Evolutionary conservation across 2,329 filamentous ascomycete genomes (phyloP).

Genomic region (Ramularia endophylla): DNA sequence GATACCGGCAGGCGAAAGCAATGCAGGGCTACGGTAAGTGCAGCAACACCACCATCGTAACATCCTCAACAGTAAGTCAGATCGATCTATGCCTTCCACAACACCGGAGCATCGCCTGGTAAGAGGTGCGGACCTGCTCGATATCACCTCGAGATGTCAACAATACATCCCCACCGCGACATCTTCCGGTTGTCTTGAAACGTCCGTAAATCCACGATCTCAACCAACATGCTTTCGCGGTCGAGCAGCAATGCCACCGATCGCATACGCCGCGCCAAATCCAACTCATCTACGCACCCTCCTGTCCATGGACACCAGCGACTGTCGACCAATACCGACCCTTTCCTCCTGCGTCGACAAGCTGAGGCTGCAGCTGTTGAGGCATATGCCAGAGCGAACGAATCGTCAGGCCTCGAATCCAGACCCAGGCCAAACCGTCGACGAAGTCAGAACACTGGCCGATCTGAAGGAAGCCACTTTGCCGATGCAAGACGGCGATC

Average conservation of each 20-base stretch:
- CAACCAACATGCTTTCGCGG: slow-evolving; percentile 27
- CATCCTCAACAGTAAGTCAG: no score
- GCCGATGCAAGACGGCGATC: slow-evolving; percentile 21
- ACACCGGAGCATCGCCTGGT: no score
- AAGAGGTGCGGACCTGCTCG: no score
- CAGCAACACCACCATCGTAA: no score
- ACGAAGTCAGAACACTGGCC: slow-evolving; percentile 21
- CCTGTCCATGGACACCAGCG: slow-evolving; percentile 18
- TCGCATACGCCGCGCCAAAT: slow-evolving; percentile 30
- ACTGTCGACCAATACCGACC: slow-evolving; percentile 19
- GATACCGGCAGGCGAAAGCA: no score
- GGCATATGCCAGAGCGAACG: slow-evolving; percentile 51
- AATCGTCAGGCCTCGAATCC: slow-evolving; percentile 15
- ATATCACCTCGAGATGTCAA: no score
- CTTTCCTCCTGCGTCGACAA: slow-evolving; percentile 51
- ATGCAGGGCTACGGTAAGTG: no score
- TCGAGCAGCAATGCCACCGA: slow-evolving; percentile 28
- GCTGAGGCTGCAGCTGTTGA: slow-evolving; percentile 57
- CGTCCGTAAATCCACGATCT: no score
- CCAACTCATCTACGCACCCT: slow-evolving; percentile 36
- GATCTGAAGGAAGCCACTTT: slow-evolving; percentile 31
- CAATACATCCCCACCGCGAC: no score
- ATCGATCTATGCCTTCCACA: no score
- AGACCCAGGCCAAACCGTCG: slow-evolving; percentile 16
- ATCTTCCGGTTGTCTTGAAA: no score